Evolutionary conservation across 305 asterid species (phyloP), one percentile per base, ranked within the genome.

Genomic region (Fraxinus floribunda): DNA sequence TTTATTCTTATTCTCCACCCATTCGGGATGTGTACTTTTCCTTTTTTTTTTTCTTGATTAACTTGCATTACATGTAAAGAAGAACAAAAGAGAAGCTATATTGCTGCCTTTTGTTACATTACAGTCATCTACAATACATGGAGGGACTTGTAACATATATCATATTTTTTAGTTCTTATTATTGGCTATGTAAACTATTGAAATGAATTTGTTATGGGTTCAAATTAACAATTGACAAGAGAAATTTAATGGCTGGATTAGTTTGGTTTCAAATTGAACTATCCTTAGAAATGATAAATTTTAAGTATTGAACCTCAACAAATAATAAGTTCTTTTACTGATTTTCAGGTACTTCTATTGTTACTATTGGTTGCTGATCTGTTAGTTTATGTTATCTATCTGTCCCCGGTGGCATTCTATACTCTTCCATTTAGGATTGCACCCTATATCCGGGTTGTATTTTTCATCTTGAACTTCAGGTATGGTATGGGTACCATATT

Each of bases 401-500:
- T 93, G 78, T 94, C 98, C 77, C 97, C 98, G 1, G 92, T 87
- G 78, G 94, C 86, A 82, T 77, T 90, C 77, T 87, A 80, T 87
- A 78, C 84, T 85, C 98, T 95, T 78, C 98, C 99, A 35, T 86
- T 96, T 85, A 91, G 99, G 81, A 85, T 91, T 86, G 97, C 98
- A 34, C 98, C 99, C 74, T 96, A 96, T 85, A 57, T 94, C 64
- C 90, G 99, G 77, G 99, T 94, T 84, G 89, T 86, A 76, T 85
- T 93, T 89, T 89, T 96, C 83, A 90, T 90, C 80, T 91, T 92
- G 79, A 88, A 88, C 88, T 88, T 94, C 88, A 90, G 98, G 99
- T 96, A 89, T 26, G 79, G 11, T 64, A 39, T 41, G 35, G 16
- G 73, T 83, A 30, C 20, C 73, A 26, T 30, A 70, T 79, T 80